Base-by-base conservation (phyloP, 306 rosid species). In the Morella rubra region DNA sequence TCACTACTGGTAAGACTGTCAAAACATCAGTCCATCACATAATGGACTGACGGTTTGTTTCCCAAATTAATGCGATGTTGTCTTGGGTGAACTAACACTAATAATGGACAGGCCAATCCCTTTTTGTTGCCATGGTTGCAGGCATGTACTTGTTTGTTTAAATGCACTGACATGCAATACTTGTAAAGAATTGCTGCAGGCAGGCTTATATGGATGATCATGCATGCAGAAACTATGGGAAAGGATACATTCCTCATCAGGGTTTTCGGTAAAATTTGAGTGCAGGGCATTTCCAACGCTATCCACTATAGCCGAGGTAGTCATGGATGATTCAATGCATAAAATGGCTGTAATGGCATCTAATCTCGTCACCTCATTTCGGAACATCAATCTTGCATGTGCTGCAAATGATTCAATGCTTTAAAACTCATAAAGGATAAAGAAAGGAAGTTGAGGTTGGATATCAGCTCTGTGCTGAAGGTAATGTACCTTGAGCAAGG, bases 271-370 rank as follows among this genome's bases (percentile, higher is more conserved):
- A 76, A 94, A 94, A 86, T 94, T 94, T 73, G 98, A 91, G 88
- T 94, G 98, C 86, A 94, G 90, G 73, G 97, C 97, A 85, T 94
- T 92, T 79, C 98, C 97, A 40, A 94, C 87, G 75, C 93, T 89
- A 81, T 94, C 98, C 65, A 94, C 97, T 42, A 94, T 86, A 75
- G 98, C 98, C 18, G 98, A 94, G 77, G 93, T 89, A 54, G 95
- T 94, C 97, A 94, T 94, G 79, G 98, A 94, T 75, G 97, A 89
- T 85, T 94, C 98, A 72, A 92, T 73, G 82, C 98, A 94, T 77
- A 94, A 81, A 77, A 92, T 90, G 75, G 97, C 96, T 1, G 98
- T 90, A 80, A 92, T 77, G 55, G 96, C 98, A 71, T 94, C 98
- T 76, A 89, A 81, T 60, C 84, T 82, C 16, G 95, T 94, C 72